Conservation (phyloP, 2,329 filamentous ascomycete species). For the Pseudopithomyces chartarum region DNA sequence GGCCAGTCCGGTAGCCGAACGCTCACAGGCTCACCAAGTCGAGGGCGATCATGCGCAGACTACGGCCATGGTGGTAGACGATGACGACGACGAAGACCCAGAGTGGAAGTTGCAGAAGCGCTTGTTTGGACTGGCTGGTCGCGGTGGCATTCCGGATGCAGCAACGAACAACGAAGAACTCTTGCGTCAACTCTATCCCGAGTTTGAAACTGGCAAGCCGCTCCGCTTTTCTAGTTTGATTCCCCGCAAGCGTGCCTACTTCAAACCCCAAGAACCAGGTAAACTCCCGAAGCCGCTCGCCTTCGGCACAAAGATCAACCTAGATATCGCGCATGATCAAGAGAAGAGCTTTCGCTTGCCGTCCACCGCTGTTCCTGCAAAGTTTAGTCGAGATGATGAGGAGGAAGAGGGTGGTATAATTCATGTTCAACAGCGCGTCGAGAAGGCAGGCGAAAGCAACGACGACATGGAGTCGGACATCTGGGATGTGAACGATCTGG, state of each 20-base stretch:
- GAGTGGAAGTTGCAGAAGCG: conserved; percentile 41
- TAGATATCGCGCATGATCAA: conserved; percentile 85
- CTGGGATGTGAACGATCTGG: conserved; percentile 61
- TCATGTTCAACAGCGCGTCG: conserved; percentile 47
- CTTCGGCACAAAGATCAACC: conserved; percentile 77
- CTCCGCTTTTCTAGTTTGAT: conserved; percentile 83
- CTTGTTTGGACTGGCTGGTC: conserved; percentile 35
- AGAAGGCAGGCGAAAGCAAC: conserved; percentile 50
- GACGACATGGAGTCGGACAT: conserved; percentile 54
- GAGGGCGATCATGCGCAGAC: background rate
- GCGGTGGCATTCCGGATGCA: conserved; percentile 63
- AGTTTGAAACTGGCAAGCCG: conserved; percentile 75
- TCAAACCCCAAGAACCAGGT: conserved; percentile 75
- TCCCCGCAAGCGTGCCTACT: conserved; percentile 77
- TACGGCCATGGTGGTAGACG: background rate
- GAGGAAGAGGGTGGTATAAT: conserved; percentile 63
- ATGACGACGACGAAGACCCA: conserved; percentile 37
- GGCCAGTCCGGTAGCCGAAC: background rate
- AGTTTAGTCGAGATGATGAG: conserved; percentile 53
- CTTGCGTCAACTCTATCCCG: conserved; percentile 79
- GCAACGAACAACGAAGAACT: conserved; percentile 76
- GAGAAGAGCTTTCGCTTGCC: conserved; percentile 79
- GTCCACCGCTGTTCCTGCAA: conserved; percentile 59
- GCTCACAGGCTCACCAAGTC: background rate
- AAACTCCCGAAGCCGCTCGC: conserved; percentile 83